Conservation (phyloP, 2,329 filamentous ascomycete species). For the Laburnicola sp. region DNA sequence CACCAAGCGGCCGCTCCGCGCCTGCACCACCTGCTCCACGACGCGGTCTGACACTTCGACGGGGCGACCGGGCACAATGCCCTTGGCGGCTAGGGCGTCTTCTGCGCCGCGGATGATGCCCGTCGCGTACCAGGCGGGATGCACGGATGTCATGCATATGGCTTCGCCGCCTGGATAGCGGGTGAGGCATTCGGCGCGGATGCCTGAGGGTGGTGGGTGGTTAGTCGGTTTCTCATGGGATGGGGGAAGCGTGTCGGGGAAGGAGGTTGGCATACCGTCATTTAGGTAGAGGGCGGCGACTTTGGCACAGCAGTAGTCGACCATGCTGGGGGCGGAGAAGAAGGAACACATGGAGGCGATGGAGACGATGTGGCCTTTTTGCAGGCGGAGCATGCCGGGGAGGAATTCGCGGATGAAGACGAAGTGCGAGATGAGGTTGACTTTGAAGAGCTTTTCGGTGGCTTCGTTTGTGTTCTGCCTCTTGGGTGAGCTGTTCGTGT, state of each 20-base stretch:
- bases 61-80: conserved; percentile 23
- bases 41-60: conserved; percentile 26
- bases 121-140: conserved; percentile 33
- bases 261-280: conserved; percentile 23
- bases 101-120: conserved; percentile 26
- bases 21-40: conserved; percentile 30
- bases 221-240: neutral
- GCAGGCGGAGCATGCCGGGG: conserved; percentile 33
- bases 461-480: conserved; percentile 30
- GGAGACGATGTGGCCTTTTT: conserved; percentile 36
- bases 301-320: conserved; percentile 38
- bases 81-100: conserved; percentile 17
- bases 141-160: conserved; percentile 36
- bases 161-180: conserved; percentile 27
- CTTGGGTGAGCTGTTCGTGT: neutral
- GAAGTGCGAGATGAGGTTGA: conserved; percentile 37
- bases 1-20: conserved; percentile 25
- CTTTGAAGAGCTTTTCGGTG: conserved; percentile 31
- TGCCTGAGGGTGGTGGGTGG: conserved; percentile 13
- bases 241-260: neutral
- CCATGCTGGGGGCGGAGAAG: conserved; percentile 22
- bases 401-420: conserved; percentile 35
- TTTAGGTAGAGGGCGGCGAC: conserved; percentile 32
- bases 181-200: conserved; percentile 30
- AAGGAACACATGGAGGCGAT: conserved; percentile 38